Conservation (phyloP, 208 protist genomes). For the Naegleria lovaniensis region DNA sequence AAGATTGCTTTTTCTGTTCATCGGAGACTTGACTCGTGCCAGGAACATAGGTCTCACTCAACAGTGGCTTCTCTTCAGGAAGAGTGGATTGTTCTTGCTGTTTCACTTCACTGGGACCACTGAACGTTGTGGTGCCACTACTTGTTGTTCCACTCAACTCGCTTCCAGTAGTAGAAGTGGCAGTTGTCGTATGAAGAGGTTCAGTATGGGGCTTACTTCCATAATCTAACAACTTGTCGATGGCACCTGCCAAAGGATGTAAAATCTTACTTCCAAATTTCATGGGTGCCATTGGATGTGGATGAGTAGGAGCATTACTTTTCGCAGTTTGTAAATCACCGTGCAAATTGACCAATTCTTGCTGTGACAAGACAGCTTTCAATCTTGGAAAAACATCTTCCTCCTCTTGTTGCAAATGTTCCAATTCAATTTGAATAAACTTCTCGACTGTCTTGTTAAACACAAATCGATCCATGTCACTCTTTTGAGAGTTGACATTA, state of each 20-base stretch:
- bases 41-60: no score
- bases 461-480: neutral
- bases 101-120: no score
- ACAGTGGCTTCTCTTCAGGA: no score
- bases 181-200: neutral
- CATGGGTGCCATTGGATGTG: neutral
- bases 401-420: slow-evolving; percentile 14
- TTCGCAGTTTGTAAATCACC: neutral
- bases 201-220: neutral
- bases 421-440: slow-evolving; percentile 5
- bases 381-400: neutral
- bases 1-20: no score
- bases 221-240: neutral
- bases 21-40: no score
- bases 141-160: no score
- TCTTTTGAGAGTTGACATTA: neutral
- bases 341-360: neutral
- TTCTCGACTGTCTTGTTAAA: neutral
- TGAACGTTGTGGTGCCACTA: no score
- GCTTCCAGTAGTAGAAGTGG: neutral
- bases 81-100: no score
- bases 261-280: neutral
- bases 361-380: neutral
- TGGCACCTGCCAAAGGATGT: neutral
- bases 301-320: neutral